Conservation (phyloP, 2,329 filamentous ascomycete genomes). For the Trichoderma sp. region DNA sequence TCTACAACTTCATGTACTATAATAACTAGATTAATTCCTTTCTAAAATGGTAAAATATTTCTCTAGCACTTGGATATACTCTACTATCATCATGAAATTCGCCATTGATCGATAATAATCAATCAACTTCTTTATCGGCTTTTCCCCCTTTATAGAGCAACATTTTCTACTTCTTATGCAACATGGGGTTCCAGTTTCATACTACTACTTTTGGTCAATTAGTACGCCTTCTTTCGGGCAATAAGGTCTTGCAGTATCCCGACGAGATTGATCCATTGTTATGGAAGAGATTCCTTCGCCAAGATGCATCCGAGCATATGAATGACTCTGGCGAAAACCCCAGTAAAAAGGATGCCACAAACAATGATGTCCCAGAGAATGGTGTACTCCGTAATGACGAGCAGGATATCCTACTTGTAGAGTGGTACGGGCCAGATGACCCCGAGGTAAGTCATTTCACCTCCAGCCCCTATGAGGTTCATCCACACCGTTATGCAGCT, state of each 20-base stretch:
- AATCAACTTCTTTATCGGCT: neutral
- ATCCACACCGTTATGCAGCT: neutral
- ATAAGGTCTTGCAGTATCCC: neutral
- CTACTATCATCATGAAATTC: neutral
- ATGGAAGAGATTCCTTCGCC: neutral
- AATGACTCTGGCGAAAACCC: neutral
- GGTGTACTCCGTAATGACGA: too few relatives aligned
- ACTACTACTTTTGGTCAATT: neutral
- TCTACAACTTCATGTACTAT: neutral
- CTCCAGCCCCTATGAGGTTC: neutral
- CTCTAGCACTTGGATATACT: neutral
- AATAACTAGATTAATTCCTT: neutral
- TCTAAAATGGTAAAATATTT: neutral
- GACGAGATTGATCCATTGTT: neutral
- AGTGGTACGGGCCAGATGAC: constrained; percentile 1
- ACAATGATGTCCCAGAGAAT: neutral
- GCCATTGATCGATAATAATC: neutral
- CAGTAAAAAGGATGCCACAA: neutral
- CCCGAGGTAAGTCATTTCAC: neutral
- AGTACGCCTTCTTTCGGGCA: neutral
- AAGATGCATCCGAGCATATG: neutral
- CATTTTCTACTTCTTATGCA: neutral
- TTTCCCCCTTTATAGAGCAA: neutral
- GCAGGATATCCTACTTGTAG: neutral
- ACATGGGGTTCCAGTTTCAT: neutral